Conservation (phyloP, 1,284 basidiomycete species). For the Ganoderma sinense region DNA sequence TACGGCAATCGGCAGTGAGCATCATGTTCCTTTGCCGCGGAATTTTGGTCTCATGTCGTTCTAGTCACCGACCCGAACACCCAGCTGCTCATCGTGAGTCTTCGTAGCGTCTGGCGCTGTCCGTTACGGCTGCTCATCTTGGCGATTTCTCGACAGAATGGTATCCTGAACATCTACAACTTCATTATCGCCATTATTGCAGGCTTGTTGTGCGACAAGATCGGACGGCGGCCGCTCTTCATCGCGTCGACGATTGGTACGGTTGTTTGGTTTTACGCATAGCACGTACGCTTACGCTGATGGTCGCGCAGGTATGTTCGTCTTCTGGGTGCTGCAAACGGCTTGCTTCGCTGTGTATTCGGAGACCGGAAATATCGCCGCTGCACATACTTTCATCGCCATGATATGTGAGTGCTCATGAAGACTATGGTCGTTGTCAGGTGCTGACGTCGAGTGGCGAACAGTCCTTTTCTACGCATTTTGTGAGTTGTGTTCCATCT, state of each 20-base stretch:
- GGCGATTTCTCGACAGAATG: slow-evolving; percentile 45
- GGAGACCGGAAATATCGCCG: slow-evolving; percentile 40
- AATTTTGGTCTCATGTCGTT: neutral
- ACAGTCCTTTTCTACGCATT: slow-evolving; percentile 50
- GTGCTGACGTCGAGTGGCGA: neutral
- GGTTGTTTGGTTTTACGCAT: neutral
- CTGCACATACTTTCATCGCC: slow-evolving; percentile 54
- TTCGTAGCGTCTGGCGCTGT: too few relatives aligned
- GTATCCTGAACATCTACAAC: slow-evolving; percentile 61
- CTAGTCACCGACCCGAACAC: slow-evolving; percentile 56
- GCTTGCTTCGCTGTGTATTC: slow-evolving; percentile 49
- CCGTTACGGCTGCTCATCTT: neutral
- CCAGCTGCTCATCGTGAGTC: slow-evolving; percentile 52
- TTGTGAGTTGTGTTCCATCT: slow-evolving; percentile 44
- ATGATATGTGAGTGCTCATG: slow-evolving; percentile 50
- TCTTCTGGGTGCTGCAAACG: slow-evolving; percentile 53
- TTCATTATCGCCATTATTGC: slow-evolving; percentile 56
- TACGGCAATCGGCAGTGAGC: slow-evolving; percentile 51
- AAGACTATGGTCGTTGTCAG: slow-evolving; percentile 4
- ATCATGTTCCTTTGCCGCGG: neutral
- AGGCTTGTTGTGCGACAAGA: slow-evolving; percentile 55
- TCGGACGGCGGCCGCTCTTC: slow-evolving; percentile 63
- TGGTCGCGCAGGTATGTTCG: slow-evolving; percentile 42
- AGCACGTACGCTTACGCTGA: neutral
- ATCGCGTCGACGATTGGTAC: slow-evolving; percentile 53